These are phyloP conservation scores for Aspergillus indologenus DNA, from an alignment of 495 filamentous ascomycete genomes.

Conservation along the genomic window DNA sequence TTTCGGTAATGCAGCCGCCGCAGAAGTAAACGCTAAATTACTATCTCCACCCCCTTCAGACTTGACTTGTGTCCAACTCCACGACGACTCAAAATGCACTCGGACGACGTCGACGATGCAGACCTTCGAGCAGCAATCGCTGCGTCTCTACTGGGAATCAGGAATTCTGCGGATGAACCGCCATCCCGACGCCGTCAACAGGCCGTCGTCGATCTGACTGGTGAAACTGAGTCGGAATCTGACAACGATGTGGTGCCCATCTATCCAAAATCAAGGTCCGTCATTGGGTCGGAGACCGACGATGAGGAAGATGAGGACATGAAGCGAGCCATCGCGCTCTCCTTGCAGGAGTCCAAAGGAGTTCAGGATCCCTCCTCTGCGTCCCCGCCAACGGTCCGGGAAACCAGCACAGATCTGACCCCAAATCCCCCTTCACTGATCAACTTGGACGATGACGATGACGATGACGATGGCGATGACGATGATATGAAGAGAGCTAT, in stretches of 20 bases:
- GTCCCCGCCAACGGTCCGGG: neutral
- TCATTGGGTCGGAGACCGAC: conserved; percentile 34
- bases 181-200: neutral
- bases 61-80: neutral
- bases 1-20: neutral
- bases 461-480: too few species aligned
- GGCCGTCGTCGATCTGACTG: conserved; percentile 39
- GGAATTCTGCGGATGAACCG: neutral
- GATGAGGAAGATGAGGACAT: conserved; percentile 46
- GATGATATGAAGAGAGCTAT: neutral
- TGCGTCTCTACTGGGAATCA: conserved; percentile 76
- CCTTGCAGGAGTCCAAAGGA: conserved; percentile 31
- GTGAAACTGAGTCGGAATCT: conserved; percentile 21
- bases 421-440: neutral
- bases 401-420: neutral
- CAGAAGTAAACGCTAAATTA: neutral
- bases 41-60: neutral
- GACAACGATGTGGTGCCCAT: conserved; percentile 30
- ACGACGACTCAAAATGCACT: conserved; percentile 17
- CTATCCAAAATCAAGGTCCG: conserved; percentile 35
- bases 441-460: neutral
- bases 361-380: conserved; percentile 1
- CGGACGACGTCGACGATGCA: conserved; percentile 20
- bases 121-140: conserved; percentile 52
- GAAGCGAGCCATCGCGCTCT: conserved; percentile 51